Conservation (phyloP, 2,329 filamentous ascomycete species). For the Teratosphaeriaceae sp. region DNA sequence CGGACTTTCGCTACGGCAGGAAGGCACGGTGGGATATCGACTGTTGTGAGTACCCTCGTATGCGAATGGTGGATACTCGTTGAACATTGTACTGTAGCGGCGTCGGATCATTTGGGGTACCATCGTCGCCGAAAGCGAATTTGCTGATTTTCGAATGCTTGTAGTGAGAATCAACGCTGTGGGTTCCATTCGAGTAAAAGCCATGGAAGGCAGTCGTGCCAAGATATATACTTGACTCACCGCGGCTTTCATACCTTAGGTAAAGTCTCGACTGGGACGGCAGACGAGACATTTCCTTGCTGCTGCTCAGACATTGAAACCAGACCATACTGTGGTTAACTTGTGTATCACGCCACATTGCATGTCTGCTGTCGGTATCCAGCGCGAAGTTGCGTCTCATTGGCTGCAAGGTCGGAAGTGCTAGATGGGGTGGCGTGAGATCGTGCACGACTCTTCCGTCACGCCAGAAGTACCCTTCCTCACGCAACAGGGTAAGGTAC, state of each 20-base stretch:
- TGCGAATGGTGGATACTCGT: constrained; percentile 1
- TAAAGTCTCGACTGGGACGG: background rate
- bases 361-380: too few species aligned
- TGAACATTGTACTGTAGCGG: constrained; percentile 4
- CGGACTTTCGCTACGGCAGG: background rate
- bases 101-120: background rate
- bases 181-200: background rate
- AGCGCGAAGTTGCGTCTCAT: too few species aligned
- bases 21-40: background rate
- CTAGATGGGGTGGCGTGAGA: too few species aligned
- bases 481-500: too few species aligned
- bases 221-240: background rate
- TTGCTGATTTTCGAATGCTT: background rate
- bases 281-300: background rate
- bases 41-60: background rate
- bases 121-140: background rate
- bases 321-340: background rate
- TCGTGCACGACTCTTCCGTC: too few species aligned
- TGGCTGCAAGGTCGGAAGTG: too few species aligned
- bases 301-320: background rate
- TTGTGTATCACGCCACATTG: too few species aligned
- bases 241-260: background rate
- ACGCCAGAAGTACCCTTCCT: too few species aligned
- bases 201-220: background rate
- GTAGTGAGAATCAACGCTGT: too few species aligned